phyloP scores from a whole-genome alignment of 1,139 yeast genomes.

The Pichia sorboxylosa region DNA sequence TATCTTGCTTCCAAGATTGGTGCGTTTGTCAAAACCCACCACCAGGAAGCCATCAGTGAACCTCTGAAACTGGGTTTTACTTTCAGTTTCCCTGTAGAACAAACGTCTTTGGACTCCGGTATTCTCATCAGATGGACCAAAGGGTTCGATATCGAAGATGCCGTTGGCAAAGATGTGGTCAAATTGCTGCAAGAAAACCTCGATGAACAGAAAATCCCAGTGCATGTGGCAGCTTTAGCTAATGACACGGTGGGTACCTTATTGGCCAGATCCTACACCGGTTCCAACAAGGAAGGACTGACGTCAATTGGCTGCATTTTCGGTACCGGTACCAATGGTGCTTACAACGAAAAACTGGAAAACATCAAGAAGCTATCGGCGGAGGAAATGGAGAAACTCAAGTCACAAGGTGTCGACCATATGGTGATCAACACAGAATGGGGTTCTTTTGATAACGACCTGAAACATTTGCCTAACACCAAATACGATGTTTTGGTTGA shows the following conservation, averaged over 20 bases:
- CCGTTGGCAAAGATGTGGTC: conserved; percentile 76
- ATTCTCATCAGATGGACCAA: conserved; percentile 88
- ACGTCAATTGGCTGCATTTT: conserved; percentile 82
- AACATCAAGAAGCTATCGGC: conserved; percentile 57
- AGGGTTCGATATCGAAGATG: conserved; percentile 77
- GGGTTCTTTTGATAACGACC: conserved; percentile 88
- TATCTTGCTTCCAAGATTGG: conserved; percentile 63
- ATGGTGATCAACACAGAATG: conserved; percentile 95
- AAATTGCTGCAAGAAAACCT: conserved; percentile 57
- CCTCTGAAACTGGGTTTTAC: conserved; percentile 75
- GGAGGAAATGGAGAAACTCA: conserved; percentile 30
- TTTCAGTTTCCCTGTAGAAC: conserved; percentile 84
- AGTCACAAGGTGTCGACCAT: conserved; percentile 39
- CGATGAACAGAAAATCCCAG: conserved; percentile 47
- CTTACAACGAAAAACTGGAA: conserved; percentile 66
- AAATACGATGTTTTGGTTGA: conserved; percentile 65
- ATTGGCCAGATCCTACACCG: conserved; percentile 75
- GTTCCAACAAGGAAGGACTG: conserved; percentile 48
- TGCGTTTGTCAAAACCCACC: conserved; percentile 53
- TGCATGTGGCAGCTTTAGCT: conserved; percentile 75
- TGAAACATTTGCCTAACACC: conserved; percentile 61
- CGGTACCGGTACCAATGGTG: conserved; percentile 96
- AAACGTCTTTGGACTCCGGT: conserved; percentile 68
- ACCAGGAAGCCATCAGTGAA: conserved; percentile 24
- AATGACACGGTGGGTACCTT: conserved; percentile 94